Base-by-base conservation (phyloP, 805 yeast genomes). In the Jamesozyma hellenica region DNA sequence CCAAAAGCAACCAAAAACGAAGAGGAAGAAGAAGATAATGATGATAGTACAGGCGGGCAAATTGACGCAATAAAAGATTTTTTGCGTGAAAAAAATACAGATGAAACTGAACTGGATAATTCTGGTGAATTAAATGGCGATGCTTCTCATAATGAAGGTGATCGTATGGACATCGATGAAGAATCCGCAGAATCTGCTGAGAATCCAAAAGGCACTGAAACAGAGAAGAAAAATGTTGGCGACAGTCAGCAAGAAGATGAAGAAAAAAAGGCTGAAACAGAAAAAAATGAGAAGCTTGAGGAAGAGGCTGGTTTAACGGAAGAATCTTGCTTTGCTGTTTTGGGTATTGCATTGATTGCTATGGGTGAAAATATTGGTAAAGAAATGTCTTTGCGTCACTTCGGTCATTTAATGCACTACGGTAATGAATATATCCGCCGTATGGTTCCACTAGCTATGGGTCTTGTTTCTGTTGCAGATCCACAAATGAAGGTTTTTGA, bases 281-380 rank as follows among this genome's bases (percentile, higher is more conserved):
- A 49, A 4, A 65, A 61, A 14, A 41, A 37, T 15, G 57, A 51
- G 13, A 52, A 58, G 32, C 58, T 51, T 29, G 65, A 55, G 30
- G 55, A 56, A 15, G 64, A 55, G 25, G 48, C 52, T 21, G 58
- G 55, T 14, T 45, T 47, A 31, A 56, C 52, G 16, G 68, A 61
- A 32, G 68, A 66, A 37, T 50, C 60, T 53, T 94, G 94, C 1
- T 85, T 84, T 55, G 92, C 97, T 9, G 96, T 92, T 15, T 71
- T 92, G 38, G 98, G 98, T 44, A 74, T 92, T 49, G 98, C 96
- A 0, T 72, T 83, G 47, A 83, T 94, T 53, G 92, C 96, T 12
- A 80, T 92, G 82, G 99, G 99, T 47, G 99, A 92, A 64, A 95
- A 85, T 48, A 84, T 92, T 59, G 98, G 99, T 27, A 94, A 84